Percentiles rank a stretch among this genome's conserved stretches.
These are phyloP conservation scores for Zygosaccharomyces kombuchaensis DNA, from an alignment of 805 yeast genomes.

Conservation along the genomic window DNA sequence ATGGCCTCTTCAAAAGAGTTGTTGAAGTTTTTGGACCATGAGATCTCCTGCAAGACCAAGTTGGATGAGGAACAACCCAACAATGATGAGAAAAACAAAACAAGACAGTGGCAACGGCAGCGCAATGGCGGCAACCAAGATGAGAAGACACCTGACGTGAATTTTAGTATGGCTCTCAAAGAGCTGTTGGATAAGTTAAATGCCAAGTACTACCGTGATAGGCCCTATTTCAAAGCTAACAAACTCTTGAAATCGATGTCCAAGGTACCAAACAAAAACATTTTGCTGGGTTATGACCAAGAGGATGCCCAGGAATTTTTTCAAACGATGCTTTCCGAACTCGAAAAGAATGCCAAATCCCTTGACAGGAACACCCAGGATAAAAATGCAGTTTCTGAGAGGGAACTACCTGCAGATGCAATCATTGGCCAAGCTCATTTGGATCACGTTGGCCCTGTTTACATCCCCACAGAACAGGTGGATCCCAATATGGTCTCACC, in stretches of 20 bases:
- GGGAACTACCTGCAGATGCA: constrained; percentile 36
- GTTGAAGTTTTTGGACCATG: constrained; percentile 48
- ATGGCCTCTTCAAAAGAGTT: constrained; percentile 68
- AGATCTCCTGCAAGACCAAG: constrained; percentile 20
- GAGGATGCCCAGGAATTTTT: constrained; percentile 97
- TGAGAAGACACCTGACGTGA: constrained; percentile 26
- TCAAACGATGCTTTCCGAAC: constrained; percentile 65
- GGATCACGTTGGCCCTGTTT: constrained; percentile 60
- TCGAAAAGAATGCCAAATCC: constrained; percentile 45
- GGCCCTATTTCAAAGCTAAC: constrained; percentile 58
- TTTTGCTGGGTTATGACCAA: constrained; percentile 81
- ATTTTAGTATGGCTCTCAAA: constrained; percentile 52
- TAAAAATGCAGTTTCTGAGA: constrained; percentile 24
- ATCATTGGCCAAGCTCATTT: constrained; percentile 41
- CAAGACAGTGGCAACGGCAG: constrained; percentile 18
- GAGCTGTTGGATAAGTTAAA: constrained; percentile 54
- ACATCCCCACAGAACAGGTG: constrained; percentile 69
- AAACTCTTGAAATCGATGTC: constrained; percentile 62
- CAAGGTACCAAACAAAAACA: constrained; percentile 71
- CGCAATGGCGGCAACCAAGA: constrained; percentile 13
- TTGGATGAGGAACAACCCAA: constrained; percentile 5
- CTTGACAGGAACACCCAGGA: constrained; percentile 17
- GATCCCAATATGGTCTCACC: constrained; percentile 53
- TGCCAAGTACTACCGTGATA: constrained; percentile 45
- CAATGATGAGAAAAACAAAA: constrained; percentile 6